phyloP scores from a whole-genome alignment of 768 basidiomycete genomes.

The Porpolomopsis calyptriformis region DNA sequence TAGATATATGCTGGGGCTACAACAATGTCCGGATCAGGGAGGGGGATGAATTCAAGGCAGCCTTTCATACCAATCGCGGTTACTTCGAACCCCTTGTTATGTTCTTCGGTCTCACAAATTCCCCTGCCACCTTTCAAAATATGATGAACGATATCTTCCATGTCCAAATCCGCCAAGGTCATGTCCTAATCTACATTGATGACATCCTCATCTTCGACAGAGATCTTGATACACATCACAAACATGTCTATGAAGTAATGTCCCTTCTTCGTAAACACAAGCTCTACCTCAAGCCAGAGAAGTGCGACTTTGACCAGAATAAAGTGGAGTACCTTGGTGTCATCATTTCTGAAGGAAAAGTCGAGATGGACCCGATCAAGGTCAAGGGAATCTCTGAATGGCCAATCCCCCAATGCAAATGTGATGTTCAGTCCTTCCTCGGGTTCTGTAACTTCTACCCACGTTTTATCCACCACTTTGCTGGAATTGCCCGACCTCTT shows the following conservation, averaged over 20 bases:
- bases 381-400: constrained; percentile 20
- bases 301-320: constrained; percentile 22
- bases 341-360: constrained; percentile 1
- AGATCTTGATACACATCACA: constrained; percentile 10
- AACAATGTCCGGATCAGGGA: constrained; percentile 3
- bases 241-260: constrained; percentile 16
- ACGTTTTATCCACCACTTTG: constrained; percentile 24
- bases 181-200: constrained; percentile 32
- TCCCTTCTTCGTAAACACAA: constrained; percentile 18
- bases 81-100: constrained; percentile 9
- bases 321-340: constrained; percentile 23
- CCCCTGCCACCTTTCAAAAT: constrained; percentile 14
- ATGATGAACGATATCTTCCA: constrained; percentile 13
- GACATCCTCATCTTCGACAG: constrained; percentile 29
- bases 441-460: constrained; percentile 31
- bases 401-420: constrained; percentile 16
- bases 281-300: constrained; percentile 28
- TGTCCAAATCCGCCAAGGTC: constrained; percentile 16
- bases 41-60: constrained; percentile 11
- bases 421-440: constrained; percentile 23
- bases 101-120: constrained; percentile 15
- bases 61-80: constrained; percentile 5
- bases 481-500: constrained; percentile 16
- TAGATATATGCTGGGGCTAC: constrained; percentile 28
- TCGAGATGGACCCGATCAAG: constrained; percentile 27